Conservation (phyloP, 305 asterid genomes). For the Solanum aculeatissimum region DNA sequence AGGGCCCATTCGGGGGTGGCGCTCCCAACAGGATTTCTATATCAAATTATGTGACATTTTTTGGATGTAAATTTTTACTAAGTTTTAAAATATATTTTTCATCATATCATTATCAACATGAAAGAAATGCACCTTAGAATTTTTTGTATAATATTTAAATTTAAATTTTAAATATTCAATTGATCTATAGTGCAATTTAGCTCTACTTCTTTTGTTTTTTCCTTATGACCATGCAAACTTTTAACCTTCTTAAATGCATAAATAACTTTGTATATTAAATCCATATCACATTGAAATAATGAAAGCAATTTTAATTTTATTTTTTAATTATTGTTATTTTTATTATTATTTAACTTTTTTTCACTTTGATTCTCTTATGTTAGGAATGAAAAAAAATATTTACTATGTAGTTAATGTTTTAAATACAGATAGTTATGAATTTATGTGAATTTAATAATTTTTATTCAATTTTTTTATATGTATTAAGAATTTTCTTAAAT, state of each 20-base stretch:
- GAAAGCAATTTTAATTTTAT: not conserved
- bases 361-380: not conserved
- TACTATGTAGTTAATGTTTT: not conserved
- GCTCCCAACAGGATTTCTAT: too few relatives aligned
- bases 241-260: not conserved
- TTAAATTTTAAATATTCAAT: too few relatives aligned
- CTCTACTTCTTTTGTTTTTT: not conserved
- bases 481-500: not conserved
- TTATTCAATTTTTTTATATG: not conserved
- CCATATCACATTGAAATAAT: not conserved
- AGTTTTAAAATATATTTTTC: too few relatives aligned
- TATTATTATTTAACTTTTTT: not conserved
- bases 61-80: not conserved
- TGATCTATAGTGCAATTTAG: not conserved
- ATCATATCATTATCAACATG: not conserved
- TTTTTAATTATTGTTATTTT: too few relatives aligned
- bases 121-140: too few relatives aligned
- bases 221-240: not conserved
- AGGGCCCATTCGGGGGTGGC: too few relatives aligned
- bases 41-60: not conserved
- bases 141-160: too few relatives aligned
- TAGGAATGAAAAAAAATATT: not conserved
- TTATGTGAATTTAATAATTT: not conserved
- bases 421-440: not conserved
- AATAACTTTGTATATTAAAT: too few relatives aligned